Conservation (phyloP, 371 early-diverging fungal genomes). For the Saksenaea vasiformis region DNA sequence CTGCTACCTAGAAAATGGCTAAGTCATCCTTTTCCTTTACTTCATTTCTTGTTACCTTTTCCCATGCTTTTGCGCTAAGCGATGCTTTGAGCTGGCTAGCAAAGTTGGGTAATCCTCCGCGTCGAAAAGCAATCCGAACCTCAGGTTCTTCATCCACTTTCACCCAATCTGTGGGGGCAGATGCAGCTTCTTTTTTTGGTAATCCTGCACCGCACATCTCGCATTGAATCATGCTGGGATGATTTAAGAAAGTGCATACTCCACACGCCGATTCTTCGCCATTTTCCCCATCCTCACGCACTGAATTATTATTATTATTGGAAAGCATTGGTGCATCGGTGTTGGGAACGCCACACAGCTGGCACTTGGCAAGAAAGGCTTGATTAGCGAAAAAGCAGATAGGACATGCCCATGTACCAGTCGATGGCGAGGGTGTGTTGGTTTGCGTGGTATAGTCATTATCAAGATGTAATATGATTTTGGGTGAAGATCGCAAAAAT, state of each 20-base stretch:
- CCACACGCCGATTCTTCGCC: slow-evolving; percentile 52
- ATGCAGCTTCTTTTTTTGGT: slow-evolving; percentile 30
- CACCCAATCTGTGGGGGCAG: neutral
- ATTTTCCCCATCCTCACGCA: slow-evolving; percentile 5
- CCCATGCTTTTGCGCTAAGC: slow-evolving; percentile 66
- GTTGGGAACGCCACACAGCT: slow-evolving; percentile 72
- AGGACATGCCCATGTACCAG: slow-evolving; percentile 69
- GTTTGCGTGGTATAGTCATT: slow-evolving; percentile 12
- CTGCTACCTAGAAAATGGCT: neutral
- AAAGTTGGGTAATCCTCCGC: slow-evolving; percentile 68
- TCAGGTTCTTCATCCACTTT: slow-evolving; percentile 11
- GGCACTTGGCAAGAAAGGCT: slow-evolving; percentile 55
- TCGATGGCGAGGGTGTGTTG: slow-evolving; percentile 9
- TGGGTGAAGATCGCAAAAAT: slow-evolving; percentile 68
- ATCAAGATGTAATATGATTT: slow-evolving; percentile 57
- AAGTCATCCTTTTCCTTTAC: neutral
- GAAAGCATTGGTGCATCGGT: slow-evolving; percentile 4
- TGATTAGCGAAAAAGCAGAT: slow-evolving; percentile 73
- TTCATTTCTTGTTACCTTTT: slow-evolving; percentile 23
- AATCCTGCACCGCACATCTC: slow-evolving; percentile 76
- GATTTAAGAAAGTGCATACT: slow-evolving; percentile 86
- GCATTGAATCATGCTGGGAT: slow-evolving; percentile 76
- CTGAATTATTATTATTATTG: neutral
- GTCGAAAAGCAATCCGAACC: slow-evolving; percentile 79
- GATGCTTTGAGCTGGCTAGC: slow-evolving; percentile 60